Base-by-base conservation (phyloP, 306 rosid genomes). In the Prunus armeniaca region DNA sequence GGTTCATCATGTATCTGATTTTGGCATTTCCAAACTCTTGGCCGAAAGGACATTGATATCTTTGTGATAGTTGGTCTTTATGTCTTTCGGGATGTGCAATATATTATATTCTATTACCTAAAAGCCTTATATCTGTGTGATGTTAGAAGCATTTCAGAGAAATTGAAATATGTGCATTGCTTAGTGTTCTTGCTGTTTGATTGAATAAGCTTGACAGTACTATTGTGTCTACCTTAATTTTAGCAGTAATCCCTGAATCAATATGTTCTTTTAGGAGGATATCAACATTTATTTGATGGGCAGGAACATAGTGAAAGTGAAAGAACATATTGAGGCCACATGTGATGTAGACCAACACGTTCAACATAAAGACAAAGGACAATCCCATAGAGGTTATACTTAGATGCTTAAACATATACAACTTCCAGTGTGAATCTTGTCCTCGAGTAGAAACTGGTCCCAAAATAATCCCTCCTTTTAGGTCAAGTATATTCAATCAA, bases 11-110 rank as follows among this genome's bases (percentile, higher is more conserved):
- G 76, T 76, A 56, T 76, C 82, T 55, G 88, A 82, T 46, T 67
- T 76, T 25, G 74, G 80, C 57, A 45, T 82, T 62, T 67, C 86
- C 15, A 85, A 79, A 67, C 84, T 85, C 69, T 79, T 79, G 78
- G 84, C 75, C 3, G 88, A 79, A 64, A 84, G 73, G 8, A 55
- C 60, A 1, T 67, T 50, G 43, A 38, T 38, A 38, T 38, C 43
- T 38, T 38, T 38, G 43, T 6, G 9, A 38, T 1, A 38, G 43
- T 38, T 38, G 43, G 7, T 38, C 43, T 7, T 38, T 38, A 38
- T 38, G 43, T 38, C 43, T 38, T 38, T 3, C 52, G 17, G 14
- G 14, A 49, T 49, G 52, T 38, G 43, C 43, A 38, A 38, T 38
- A 38, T 38, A 38, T 38, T 9, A 38, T 38, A 9, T 38, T 38